Percentiles rank a stretch among this genome's conserved stretches.
phyloP scores from a whole-genome alignment of 2,329 filamentous ascomycete genomes.

The Aspergillus sp. region DNA sequence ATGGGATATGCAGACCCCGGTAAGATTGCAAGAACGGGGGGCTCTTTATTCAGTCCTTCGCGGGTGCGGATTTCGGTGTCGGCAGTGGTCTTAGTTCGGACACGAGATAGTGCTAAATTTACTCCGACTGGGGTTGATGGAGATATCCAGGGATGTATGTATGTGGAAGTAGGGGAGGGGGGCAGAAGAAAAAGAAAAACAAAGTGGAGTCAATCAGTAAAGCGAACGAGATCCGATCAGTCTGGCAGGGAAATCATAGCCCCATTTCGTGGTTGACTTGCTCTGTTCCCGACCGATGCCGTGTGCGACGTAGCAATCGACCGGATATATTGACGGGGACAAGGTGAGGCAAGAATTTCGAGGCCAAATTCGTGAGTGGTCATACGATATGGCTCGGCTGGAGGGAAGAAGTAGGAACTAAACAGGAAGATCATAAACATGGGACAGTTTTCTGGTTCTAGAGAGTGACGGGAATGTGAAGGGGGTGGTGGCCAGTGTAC shows the following conservation, averaged over 20 bases:
- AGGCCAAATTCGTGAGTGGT: background rate
- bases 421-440: slow-evolving; percentile 3
- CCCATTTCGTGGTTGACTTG: background rate
- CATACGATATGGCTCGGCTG: background rate
- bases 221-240: slow-evolving; percentile 4
- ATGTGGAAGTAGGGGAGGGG: background rate
- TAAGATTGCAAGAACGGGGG: background rate
- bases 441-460: background rate
- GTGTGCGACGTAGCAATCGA: background rate
- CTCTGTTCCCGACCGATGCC: background rate
- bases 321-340: background rate
- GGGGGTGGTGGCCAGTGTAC: slow-evolving; percentile 9
- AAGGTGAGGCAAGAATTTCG: background rate
- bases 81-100: background rate
- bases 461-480: slow-evolving; percentile 2
- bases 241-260: slow-evolving; percentile 5
- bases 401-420: background rate
- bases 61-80: background rate
- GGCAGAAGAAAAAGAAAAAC: slow-evolving; percentile 7
- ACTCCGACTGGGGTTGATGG: background rate
- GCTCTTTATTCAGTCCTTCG: background rate
- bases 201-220: slow-evolving; percentile 4
- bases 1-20: background rate
- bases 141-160: background rate
- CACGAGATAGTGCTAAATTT: background rate